Conservation (phyloP, 495 filamentous ascomycete species). For the Staphylotrichum longicolle region DNA sequence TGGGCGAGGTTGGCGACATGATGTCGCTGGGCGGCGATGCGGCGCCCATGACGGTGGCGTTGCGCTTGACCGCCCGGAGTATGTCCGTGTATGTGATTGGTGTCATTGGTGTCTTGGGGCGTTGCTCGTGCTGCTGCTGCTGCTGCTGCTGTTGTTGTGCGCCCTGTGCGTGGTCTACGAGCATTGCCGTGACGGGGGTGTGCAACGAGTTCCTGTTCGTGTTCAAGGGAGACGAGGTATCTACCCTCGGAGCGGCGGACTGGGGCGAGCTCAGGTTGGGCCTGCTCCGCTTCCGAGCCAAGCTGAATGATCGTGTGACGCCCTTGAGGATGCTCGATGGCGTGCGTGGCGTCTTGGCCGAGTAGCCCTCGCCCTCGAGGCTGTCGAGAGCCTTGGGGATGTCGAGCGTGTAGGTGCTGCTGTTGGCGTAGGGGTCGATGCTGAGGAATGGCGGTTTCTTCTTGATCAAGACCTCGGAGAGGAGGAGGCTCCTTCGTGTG, state of each 20-base stretch:
- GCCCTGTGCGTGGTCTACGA: slow-evolving; percentile 13
- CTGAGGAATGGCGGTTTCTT: slow-evolving; percentile 44
- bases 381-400: slow-evolving; percentile 27
- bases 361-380: slow-evolving; percentile 22
- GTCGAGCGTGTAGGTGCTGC: slow-evolving; percentile 39
- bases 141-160: slow-evolving; percentile 19
- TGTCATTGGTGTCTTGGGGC: slow-evolving; percentile 32
- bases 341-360: slow-evolving; percentile 36
- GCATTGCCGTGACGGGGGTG: slow-evolving; percentile 11
- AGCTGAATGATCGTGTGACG: slow-evolving; percentile 44
- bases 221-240: slow-evolving; percentile 8
- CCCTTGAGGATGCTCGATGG: slow-evolving; percentile 44
- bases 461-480: slow-evolving; percentile 37
- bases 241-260: slow-evolving; percentile 19
- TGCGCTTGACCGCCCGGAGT: slow-evolving; percentile 36
- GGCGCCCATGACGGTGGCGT: slow-evolving; percentile 32
- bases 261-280: slow-evolving; percentile 37
- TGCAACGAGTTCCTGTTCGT: slow-evolving; percentile 24
- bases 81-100: slow-evolving; percentile 44
- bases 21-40: slow-evolving; percentile 23
- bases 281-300: slow-evolving; percentile 48
- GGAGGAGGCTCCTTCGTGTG: slow-evolving; percentile 38
- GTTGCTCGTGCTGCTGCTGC: slow-evolving; percentile 18
- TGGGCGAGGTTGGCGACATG: slow-evolving; percentile 31
- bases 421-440: slow-evolving; percentile 47